phyloP scores from a whole-genome alignment of 163 green algal genomes.

The Volvox carteri region DNA sequence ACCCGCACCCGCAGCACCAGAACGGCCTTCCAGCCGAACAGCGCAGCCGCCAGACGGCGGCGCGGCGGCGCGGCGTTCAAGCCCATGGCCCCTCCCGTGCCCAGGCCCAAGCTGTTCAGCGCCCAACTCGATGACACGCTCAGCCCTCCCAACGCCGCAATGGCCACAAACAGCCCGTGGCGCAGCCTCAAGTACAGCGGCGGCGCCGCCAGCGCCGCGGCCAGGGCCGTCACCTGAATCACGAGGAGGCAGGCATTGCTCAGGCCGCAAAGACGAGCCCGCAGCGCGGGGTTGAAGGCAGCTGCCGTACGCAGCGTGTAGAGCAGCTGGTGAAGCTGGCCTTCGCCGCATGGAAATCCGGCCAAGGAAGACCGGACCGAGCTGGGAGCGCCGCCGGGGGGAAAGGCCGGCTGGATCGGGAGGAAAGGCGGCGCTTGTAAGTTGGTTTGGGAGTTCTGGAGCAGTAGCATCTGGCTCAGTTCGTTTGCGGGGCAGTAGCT shows the following conservation, averaged over 20 bases:
- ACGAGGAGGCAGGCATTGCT: background rate
- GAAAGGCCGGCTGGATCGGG: too few species aligned
- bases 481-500: too few species aligned
- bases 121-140: background rate
- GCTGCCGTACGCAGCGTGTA: constrained; percentile 7
- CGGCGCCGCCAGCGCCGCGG: background rate
- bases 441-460: too few species aligned
- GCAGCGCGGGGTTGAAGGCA: background rate
- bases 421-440: too few species aligned
- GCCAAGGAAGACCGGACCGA: background rate
- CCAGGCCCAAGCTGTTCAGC: background rate
- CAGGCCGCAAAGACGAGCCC: background rate
- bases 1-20: background rate
- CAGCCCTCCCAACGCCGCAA: background rate
- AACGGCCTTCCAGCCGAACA: constrained; percentile 8
- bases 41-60: background rate
- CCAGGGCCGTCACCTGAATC: background rate
- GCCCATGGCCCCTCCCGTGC: background rate
- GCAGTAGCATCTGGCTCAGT: too few species aligned
- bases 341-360: constrained; percentile 10
- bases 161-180: background rate
- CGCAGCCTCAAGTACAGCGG: background rate
- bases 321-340: background rate
- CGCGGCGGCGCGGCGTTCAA: too few species aligned
- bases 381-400: background rate